Percentiles rank a stretch among this genome's conserved stretches.
phyloP scores from a whole-genome alignment of 352 stramenopile genomes.

The Globisporangium spinosum region DNA sequence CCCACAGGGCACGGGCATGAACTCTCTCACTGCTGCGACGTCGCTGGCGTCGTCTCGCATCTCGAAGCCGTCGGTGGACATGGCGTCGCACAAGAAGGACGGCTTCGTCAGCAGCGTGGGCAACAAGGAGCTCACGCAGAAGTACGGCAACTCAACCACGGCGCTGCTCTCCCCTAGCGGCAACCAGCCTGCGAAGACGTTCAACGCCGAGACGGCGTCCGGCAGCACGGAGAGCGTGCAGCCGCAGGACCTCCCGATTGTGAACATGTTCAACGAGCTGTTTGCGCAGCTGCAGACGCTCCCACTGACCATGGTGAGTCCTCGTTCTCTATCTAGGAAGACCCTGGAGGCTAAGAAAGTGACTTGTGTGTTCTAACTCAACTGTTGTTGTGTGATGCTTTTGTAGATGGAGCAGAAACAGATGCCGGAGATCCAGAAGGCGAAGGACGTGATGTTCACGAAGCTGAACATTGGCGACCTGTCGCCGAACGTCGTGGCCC shows the following conservation, averaged over 20 bases:
- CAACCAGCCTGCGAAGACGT: constrained; percentile 29
- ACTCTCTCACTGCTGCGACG: constrained; percentile 50
- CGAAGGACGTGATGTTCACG: constrained; percentile 84
- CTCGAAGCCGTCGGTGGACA: constrained; percentile 76
- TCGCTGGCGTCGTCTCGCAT: constrained; percentile 71
- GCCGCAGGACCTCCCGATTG: constrained; percentile 72
- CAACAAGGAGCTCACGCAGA: constrained; percentile 84
- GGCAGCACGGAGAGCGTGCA: constrained; percentile 75
- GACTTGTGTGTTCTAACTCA: constrained; percentile 10
- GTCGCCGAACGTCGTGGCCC: constrained; percentile 60
- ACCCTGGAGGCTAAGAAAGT: background rate
- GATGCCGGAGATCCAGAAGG: constrained; percentile 80
- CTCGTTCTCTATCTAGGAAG: background rate
- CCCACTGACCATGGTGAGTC: constrained; percentile 78
- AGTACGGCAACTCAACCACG: constrained; percentile 79
- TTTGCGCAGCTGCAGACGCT: constrained; percentile 66
- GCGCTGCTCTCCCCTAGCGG: constrained; percentile 55
- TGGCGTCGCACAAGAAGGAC: constrained; percentile 77
- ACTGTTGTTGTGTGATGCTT: constrained; percentile 15
- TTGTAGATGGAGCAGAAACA: constrained; percentile 85
- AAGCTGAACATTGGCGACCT: constrained; percentile 84
- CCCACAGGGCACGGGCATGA: constrained; percentile 66
- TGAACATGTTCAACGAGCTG: constrained; percentile 79
- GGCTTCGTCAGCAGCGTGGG: constrained; percentile 81
- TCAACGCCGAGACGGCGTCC: constrained; percentile 40